Percentiles rank a stretch among this genome's conserved stretches.
Conservation (phyloP, 768 basidiomycete genomes). For the Lactarius sanguifluus region DNA sequence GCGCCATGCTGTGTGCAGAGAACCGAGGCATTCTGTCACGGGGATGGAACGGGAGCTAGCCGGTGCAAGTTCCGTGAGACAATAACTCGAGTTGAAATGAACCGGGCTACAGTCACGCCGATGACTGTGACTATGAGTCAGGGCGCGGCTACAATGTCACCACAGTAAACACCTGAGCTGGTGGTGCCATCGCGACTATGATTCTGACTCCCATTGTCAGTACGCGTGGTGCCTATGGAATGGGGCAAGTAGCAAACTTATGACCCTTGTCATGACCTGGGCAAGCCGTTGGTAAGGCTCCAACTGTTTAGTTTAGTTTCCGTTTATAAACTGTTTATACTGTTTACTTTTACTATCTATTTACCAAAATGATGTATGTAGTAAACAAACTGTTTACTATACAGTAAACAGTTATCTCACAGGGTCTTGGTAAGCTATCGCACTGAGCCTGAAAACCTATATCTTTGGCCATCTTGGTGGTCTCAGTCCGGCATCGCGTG, state of each 20-base stretch:
- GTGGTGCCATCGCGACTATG: not conserved
- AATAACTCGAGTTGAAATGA: constrained; percentile 8
- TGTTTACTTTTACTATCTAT: no score
- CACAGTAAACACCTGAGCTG: no score
- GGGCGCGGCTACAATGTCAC: constrained; percentile 4
- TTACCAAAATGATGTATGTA: no score
- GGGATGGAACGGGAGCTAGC: not conserved
- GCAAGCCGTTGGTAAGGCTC: no score
- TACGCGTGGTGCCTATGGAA: not conserved
- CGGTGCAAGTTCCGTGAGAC: constrained; percentile 17
- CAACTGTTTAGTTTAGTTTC: no score
- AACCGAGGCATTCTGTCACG: not conserved
- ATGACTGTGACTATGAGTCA: constrained; percentile 7
- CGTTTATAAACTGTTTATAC: no score
- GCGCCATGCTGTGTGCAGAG: not conserved
- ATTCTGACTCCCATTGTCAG: constrained; percentile 8
- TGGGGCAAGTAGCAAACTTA: not conserved
- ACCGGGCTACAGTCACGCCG: constrained; percentile 6
- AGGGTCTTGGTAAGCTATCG: no score
- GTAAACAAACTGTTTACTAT: no score
- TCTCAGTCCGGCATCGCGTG: no score
- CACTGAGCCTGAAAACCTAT: no score
- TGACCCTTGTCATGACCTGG: not conserved
- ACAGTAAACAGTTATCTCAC: no score
- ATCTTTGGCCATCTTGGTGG: no score